phyloP scores from a whole-genome alignment of 1,284 basidiomycete species.

The Leccinum fallax region DNA sequence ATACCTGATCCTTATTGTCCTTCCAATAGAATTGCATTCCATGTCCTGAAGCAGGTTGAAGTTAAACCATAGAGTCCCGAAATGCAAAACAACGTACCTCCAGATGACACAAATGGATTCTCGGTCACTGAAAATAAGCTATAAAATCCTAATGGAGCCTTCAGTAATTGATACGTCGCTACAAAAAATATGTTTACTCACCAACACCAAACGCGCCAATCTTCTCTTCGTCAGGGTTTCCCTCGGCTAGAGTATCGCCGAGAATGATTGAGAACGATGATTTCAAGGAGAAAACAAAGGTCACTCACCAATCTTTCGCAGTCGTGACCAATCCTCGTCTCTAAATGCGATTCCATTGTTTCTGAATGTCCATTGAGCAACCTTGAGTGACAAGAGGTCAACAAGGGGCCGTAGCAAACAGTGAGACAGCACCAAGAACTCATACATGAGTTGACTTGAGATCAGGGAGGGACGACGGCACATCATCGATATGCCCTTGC shows the following conservation, averaged over 20 bases:
- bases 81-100: constrained; percentile 47
- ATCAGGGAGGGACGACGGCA: constrained; percentile 50
- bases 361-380: constrained; percentile 77
- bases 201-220: constrained; percentile 88
- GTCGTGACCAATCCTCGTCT: constrained; percentile 84
- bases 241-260: constrained; percentile 56
- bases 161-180: background rate
- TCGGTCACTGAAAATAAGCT: constrained; percentile 87
- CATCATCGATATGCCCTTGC: constrained; percentile 1
- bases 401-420: background rate
- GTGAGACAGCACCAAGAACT: constrained; percentile 7
- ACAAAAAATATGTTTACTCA: constrained; percentile 34
- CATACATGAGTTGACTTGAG: constrained; percentile 57
- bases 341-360: constrained; percentile 87
- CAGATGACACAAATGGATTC: constrained; percentile 90
- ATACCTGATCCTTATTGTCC: constrained; percentile 82
- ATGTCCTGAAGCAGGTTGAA: constrained; percentile 49
- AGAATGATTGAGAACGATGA: background rate
- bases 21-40: constrained; percentile 99
- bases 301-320: constrained; percentile 82
- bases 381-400: constrained; percentile 41
- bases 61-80: background rate
- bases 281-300: background rate
- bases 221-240: constrained; percentile 83
- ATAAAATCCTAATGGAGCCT: constrained; percentile 61